Evolutionary conservation across 441 rosid species (phyloP).

Genomic region (Bocquillonia castaneifolia): DNA sequence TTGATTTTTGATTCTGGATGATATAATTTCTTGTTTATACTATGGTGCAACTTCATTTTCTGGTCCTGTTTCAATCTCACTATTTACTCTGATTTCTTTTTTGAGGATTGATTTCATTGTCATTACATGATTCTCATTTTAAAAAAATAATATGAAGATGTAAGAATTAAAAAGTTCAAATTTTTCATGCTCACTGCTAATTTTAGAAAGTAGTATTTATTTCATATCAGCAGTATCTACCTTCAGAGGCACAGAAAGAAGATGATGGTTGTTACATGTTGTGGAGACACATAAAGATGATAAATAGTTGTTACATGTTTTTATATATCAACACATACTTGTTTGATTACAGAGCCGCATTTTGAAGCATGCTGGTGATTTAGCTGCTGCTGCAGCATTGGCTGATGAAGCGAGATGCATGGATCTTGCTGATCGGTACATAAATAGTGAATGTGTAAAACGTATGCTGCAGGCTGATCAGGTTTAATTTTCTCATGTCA

Average conservation of each 20-base stretch:
- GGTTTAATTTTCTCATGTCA: conserved; percentile 39
- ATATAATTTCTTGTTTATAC: no score
- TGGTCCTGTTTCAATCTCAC: neutral
- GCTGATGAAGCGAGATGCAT: conserved; percentile 99
- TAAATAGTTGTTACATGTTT: neutral
- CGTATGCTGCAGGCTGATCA: conserved; percentile 99
- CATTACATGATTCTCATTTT: neutral
- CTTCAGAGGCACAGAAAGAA: neutral
- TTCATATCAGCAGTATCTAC: neutral
- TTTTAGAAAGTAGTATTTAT: neutral
- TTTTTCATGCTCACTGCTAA: neutral
- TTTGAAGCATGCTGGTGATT: conserved; percentile 97
- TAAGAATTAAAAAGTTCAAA: neutral
- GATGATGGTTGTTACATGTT: no score
- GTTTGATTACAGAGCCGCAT: conserved; percentile 74
- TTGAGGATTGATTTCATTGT: conserved; percentile 1
- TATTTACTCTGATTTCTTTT: neutral
- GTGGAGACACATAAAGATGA: no score
- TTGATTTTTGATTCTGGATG: neutral
- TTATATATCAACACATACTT: neutral
- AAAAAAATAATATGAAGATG: neutral
- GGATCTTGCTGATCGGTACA: conserved; percentile 97
- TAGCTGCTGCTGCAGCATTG: conserved; percentile 86
- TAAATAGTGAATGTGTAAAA: conserved; percentile 97
- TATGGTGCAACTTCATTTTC: neutral